phyloP scores from a whole-genome alignment of 2,329 filamentous ascomycete species.

The Chaetomiaceae sp. region DNA sequence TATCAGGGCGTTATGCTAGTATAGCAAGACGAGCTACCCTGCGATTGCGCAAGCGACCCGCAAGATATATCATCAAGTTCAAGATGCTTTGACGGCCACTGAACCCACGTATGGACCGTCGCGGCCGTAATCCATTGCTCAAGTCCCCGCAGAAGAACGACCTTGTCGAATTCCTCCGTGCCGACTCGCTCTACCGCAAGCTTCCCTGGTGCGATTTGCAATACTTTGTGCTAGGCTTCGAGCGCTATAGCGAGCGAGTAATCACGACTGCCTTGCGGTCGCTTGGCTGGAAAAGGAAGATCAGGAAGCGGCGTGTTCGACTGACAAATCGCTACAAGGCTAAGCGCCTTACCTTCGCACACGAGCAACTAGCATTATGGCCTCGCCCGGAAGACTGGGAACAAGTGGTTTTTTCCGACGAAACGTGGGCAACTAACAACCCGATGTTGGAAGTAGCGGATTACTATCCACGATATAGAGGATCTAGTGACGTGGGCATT shows the following conservation, averaged over 20 bases:
- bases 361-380: neutral
- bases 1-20: neutral
- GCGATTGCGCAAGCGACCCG: neutral
- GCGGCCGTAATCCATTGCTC: neutral
- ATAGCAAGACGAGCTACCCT: neutral
- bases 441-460: slow-evolving; percentile 8
- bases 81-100: neutral
- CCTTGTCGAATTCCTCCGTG: neutral
- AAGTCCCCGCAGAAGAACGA: neutral
- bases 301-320: neutral
- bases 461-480: neutral
- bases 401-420: slow-evolving; percentile 5
- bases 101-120: neutral
- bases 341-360: neutral
- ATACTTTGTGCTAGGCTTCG: neutral
- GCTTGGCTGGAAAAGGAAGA: neutral
- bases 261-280: neutral
- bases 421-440: slow-evolving; percentile 6
- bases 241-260: neutral
- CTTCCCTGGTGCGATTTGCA: neutral
- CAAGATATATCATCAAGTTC: neutral
- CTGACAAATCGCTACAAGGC: neutral
- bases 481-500: slow-evolving; percentile 1
- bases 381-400: slow-evolving; percentile 9
- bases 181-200: neutral